These are phyloP conservation scores for Phytophthora uliginosa DNA, from an alignment of 352 stramenopile species.

Conservation along the genomic window DNA sequence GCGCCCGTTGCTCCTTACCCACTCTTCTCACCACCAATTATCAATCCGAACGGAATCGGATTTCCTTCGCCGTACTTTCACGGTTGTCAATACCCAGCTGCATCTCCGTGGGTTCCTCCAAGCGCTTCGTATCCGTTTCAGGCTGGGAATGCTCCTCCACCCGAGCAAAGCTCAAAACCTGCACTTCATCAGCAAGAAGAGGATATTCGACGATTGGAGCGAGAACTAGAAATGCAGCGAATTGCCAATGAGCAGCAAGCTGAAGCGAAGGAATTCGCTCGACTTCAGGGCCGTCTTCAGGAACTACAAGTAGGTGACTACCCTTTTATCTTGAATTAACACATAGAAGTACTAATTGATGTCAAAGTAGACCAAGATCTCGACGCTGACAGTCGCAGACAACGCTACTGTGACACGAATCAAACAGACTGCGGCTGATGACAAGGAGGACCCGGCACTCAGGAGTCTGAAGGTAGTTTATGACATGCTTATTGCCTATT, in stretches of 20 bases:
- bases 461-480: constrained; percentile 51
- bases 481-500: neutral
- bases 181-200: constrained; percentile 31
- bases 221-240: constrained; percentile 32
- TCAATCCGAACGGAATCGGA: constrained; percentile 27
- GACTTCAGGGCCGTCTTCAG: constrained; percentile 31
- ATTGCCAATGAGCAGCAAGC: constrained; percentile 24
- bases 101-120: constrained; percentile 17
- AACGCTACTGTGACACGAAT: neutral
- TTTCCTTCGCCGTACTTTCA: constrained; percentile 26
- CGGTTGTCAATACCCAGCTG: constrained; percentile 10
- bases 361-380: constrained; percentile 46
- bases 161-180: constrained; percentile 14
- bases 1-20: constrained; percentile 6
- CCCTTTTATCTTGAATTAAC: constrained; percentile 6
- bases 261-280: constrained; percentile 36
- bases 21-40: constrained; percentile 10
- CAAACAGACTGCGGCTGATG: constrained; percentile 11
- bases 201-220: constrained; percentile 37
- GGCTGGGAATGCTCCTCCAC: neutral
- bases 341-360: constrained; percentile 17
- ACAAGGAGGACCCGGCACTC: constrained; percentile 36
- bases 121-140: constrained; percentile 9
- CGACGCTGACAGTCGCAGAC: constrained; percentile 27
- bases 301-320: constrained; percentile 35